Conservation (phyloP, 2,329 filamentous ascomycete species). For the Sodiomyces alkalinus region DNA sequence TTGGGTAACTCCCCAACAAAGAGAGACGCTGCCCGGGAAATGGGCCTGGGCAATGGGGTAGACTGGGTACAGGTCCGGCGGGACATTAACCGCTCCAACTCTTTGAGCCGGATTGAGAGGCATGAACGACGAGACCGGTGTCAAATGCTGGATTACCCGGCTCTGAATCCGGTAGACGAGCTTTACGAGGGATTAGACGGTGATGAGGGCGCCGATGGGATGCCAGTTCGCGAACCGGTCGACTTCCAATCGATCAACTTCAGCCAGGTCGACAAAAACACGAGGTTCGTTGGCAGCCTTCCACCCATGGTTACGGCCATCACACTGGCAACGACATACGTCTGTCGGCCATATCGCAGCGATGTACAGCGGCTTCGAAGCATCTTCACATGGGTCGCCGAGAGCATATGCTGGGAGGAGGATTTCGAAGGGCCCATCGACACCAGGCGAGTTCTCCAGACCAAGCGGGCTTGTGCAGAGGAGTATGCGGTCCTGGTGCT, state of each 20-base stretch:
- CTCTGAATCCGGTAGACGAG: constrained; percentile 79
- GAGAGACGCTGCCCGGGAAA: constrained; percentile 48
- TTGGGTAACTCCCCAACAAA: constrained; percentile 19
- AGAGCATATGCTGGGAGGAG: constrained; percentile 91
- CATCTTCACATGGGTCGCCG: constrained; percentile 96
- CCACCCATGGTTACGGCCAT: constrained; percentile 70
- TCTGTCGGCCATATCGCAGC: constrained; percentile 86
- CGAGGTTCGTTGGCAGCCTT: constrained; percentile 73
- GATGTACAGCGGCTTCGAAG: constrained; percentile 85
- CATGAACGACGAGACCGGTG: constrained; percentile 76
- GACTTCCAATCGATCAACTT: constrained; percentile 73
- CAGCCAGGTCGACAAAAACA: constrained; percentile 85
- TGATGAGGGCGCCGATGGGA: constrained; percentile 75
- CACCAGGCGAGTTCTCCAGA: constrained; percentile 68
- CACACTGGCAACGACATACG: constrained; percentile 74
- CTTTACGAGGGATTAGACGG: constrained; percentile 74
- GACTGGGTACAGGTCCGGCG: constrained; percentile 98
- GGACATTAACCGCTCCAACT: constrained; percentile 91
- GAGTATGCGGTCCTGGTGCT: constrained; percentile 80
- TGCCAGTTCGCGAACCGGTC: constrained; percentile 65
- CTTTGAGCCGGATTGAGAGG: constrained; percentile 75
- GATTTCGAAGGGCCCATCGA: constrained; percentile 79
- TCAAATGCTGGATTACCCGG: constrained; percentile 84
- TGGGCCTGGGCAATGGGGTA: constrained; percentile 46
- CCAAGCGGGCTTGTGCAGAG: constrained; percentile 69